phyloP scores from a whole-genome alignment of 1,284 basidiomycete species.

The Dichomitus squalens region DNA sequence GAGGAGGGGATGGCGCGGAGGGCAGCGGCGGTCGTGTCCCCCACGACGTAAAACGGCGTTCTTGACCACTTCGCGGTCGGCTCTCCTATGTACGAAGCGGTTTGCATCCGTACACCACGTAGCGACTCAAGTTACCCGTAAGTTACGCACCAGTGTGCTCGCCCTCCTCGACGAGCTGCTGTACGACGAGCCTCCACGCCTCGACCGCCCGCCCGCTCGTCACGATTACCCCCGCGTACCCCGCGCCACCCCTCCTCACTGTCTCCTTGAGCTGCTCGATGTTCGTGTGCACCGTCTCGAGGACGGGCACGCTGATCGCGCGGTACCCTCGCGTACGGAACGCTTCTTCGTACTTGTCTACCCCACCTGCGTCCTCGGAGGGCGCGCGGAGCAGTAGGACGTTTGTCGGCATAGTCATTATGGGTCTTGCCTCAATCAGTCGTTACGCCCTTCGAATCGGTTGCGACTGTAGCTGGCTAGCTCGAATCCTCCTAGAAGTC shows the following conservation, averaged over 20 bases:
- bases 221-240: conserved; percentile 62
- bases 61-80: neutral
- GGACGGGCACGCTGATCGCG: conserved; percentile 62
- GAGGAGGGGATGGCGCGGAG: conserved; percentile 42
- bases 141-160: neutral
- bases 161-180: neutral
- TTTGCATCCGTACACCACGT: neutral
- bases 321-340: conserved; percentile 38
- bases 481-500: too few species aligned
- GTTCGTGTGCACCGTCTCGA: conserved; percentile 62
- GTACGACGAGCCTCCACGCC: conserved; percentile 49
- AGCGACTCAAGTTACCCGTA: neutral
- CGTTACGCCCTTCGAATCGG: too few species aligned
- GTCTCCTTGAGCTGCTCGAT: conserved; percentile 45
- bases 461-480: too few species aligned
- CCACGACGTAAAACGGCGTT: conserved; percentile 77
- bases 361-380: conserved; percentile 33
- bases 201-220: conserved; percentile 75
- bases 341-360: conserved; percentile 31
- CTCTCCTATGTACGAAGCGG: neutral
- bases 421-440: neutral
- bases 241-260: conserved; percentile 32
- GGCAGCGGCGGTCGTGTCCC: conserved; percentile 57
- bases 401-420: neutral
- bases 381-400: conserved; percentile 62